Conservation (phyloP, 75 land plant species). For the Picea sitchensis region DNA sequence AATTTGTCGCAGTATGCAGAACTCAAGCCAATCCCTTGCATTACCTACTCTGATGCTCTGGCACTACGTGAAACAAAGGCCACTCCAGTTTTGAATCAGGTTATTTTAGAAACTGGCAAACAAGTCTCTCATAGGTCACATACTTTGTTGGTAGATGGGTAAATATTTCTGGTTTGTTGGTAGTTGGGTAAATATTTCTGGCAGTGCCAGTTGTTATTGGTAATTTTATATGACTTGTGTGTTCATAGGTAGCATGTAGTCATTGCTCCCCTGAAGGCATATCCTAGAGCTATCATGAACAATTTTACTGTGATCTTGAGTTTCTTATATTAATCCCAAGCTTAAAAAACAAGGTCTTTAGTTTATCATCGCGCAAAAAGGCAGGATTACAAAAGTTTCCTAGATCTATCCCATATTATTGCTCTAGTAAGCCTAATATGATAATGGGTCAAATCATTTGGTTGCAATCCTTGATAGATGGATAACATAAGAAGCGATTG, state of each 20-base stretch:
- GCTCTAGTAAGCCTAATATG: not conserved
- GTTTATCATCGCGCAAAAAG: too few species aligned
- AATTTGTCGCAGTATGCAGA: constrained; percentile 79
- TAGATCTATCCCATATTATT: not conserved
- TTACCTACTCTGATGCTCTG: constrained; percentile 81
- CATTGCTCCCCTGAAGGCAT: not conserved
- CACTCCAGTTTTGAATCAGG: constrained; percentile 91
- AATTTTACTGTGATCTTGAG: not conserved
- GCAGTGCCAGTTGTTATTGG: not conserved
- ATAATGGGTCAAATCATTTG: not conserved
- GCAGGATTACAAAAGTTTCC: too few species aligned
- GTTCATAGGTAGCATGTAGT: not conserved
- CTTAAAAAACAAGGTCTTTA: too few species aligned
- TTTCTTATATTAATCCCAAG: not conserved
- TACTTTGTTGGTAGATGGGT: not conserved
- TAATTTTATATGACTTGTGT: not conserved
- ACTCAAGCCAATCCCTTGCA: constrained; percentile 94
- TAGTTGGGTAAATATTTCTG: not conserved
- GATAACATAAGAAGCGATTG: not conserved
- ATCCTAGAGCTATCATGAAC: not conserved
- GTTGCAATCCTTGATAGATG: not conserved
- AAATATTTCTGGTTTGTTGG: too few species aligned
- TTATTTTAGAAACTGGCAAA: constrained; percentile 14
- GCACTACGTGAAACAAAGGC: constrained; percentile 74
- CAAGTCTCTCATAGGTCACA: not conserved